A percentile compares a stretch with the other conserved stretches of the same genome.
Evolutionary conservation across 768 basidiomycete species (phyloP).

Genomic region (Tricholoma hemisulphureum): DNA sequence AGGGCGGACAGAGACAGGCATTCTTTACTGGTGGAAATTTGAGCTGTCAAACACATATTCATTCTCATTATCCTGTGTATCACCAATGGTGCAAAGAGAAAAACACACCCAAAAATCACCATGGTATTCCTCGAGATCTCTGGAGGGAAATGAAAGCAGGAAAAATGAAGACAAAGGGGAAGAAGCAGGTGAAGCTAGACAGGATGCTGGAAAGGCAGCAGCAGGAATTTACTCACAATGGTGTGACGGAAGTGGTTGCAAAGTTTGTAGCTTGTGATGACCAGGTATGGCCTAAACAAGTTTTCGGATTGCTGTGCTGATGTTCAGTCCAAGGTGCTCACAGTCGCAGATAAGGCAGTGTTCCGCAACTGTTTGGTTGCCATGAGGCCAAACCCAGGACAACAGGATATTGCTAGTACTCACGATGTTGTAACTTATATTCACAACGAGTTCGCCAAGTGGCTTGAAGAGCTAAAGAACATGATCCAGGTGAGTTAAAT

Average conservation of each 20-base stretch:
- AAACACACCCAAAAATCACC: neutral
- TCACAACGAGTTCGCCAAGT: constrained; percentile 15
- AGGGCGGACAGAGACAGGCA: neutral
- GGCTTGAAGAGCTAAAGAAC: constrained; percentile 8
- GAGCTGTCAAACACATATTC: constrained; percentile 10
- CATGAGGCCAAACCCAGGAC: constrained; percentile 1
- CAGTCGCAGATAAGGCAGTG: constrained; percentile 1
- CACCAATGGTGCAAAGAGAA: constrained; percentile 10
- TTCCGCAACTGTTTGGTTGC: constrained; percentile 1
- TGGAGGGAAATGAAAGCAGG: neutral
- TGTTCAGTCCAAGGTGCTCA: neutral
- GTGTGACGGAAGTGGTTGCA: neutral
- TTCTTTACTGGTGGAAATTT: constrained; percentile 15
- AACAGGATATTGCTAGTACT: constrained; percentile 2
- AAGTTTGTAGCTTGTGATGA: neutral
- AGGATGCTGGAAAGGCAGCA: neutral
- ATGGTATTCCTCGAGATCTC: neutral
- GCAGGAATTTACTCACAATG: neutral
- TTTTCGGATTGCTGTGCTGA: neutral
- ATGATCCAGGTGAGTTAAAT: constrained; percentile 5
- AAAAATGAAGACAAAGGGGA: neutral
- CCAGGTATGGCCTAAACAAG: neutral
- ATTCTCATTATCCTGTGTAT: constrained; percentile 9
- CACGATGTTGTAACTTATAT: constrained; percentile 12
- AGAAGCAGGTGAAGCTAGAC: neutral